These are phyloP conservation scores for Pezicula neosporulosa DNA, from an alignment of 2,329 filamentous ascomycete genomes.

Conservation along the genomic window DNA sequence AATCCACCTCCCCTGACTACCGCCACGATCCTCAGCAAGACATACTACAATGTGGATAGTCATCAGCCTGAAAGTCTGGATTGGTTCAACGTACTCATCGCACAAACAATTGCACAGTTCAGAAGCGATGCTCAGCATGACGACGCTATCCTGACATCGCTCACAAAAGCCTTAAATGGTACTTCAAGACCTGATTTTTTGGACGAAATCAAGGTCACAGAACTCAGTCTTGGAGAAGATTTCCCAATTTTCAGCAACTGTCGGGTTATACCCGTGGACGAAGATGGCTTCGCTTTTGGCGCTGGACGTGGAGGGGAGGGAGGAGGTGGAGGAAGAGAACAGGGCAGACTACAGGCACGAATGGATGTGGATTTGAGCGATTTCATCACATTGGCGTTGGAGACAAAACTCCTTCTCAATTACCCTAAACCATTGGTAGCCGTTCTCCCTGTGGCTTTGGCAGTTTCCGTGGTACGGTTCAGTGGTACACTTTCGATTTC, in stretches of 20 bases:
- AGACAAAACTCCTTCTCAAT: constrained; percentile 91
- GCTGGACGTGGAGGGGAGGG: constrained; percentile 17
- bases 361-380: constrained; percentile 98
- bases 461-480: constrained; percentile 89
- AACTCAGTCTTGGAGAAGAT: constrained; percentile 91
- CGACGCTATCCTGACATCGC: constrained; percentile 79
- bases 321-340: constrained; percentile 42
- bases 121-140: constrained; percentile 89
- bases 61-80: constrained; percentile 96
- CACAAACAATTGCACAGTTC: constrained; percentile 94
- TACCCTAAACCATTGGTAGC: constrained; percentile 89
- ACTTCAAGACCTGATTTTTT: constrained; percentile 83
- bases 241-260: constrained; percentile 99
- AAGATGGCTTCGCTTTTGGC: constrained; percentile 63
- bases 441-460: constrained; percentile 84
- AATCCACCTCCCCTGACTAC: constrained; percentile 77
- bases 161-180: constrained; percentile 87
- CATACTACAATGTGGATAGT: constrained; percentile 93
- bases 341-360: constrained; percentile 80
- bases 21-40: constrained; percentile 92
- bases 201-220: constrained; percentile 89
- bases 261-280: constrained; percentile 85
- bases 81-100: constrained; percentile 98
- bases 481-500: constrained; percentile 92
- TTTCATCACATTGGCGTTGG: constrained; percentile 89